Evolutionary conservation across 305 asterid genomes (phyloP), one percentile per base, ranked within the genome.

Genomic region (Withania somnifera): DNA sequence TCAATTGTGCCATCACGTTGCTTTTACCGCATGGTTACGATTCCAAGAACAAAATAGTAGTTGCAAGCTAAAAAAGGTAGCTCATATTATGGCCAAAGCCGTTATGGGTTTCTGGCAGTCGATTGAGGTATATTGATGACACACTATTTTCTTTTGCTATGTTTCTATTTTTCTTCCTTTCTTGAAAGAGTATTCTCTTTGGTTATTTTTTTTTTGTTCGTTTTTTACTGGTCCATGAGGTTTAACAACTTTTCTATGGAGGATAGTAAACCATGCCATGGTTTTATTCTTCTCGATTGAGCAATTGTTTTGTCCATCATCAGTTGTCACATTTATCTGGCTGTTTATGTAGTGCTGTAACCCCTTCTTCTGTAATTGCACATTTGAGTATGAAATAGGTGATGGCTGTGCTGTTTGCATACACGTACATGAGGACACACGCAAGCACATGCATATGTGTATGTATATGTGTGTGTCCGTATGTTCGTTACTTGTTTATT

Each of bases 61-160:
- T 51, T n/a, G 81, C 85, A 47, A 69, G 78, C 83, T 68, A 56
- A 85, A 82, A 79, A 24, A 0, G 28, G 77, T 85, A 7, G 87
- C 85, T 78, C 85, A 58, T 45, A 69, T 42, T 17, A 56, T 82
- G 82, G 85, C 85, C 56, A 78, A 82, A 71, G 22, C 24, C 67
- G 85, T 82, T 67, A 67, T 58, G 78, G 81, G 78, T 30, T 85
- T 85, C 77, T 85, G 87, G 87, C 78, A 58, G 28, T 82, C 85
- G 30, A 66, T 78, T 40, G 38, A 85, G 87, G 87, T 82, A 82
- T 30, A 69, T n/a, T n/a, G 80, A 28, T 57, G 45, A 78, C 32
- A 57, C 4, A 38, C 32, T 68, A 60, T 69, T 78, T 7, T 64
- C 24, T 68, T 69, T 36, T 82, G 19, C 56, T 45, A 22, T 45